Conservation (phyloP, 768 basidiomycete species). For the Tylopilus intermedius region DNA sequence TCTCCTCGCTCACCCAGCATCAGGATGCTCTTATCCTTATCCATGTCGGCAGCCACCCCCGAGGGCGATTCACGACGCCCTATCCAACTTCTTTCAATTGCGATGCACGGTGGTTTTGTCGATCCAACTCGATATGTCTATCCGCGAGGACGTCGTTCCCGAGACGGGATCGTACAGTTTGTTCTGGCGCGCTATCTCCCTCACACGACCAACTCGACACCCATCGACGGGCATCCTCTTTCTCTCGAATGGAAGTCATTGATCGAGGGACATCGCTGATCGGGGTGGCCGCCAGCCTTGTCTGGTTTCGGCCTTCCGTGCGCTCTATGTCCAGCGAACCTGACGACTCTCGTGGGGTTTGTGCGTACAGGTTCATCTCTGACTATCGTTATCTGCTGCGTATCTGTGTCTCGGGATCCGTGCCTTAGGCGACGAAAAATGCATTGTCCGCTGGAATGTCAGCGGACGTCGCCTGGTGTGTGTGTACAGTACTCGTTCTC, state of each 20-base stretch:
- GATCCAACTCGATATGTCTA: background rate
- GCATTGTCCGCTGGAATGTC: background rate
- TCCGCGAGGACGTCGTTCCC: background rate
- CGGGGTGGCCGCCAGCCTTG: background rate
- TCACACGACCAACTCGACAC: background rate
- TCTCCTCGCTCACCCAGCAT: background rate
- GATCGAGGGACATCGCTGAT: background rate
- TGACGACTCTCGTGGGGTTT: background rate
- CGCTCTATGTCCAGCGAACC: background rate
- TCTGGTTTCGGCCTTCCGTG: background rate
- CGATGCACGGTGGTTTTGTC: background rate
- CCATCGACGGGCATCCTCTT: background rate
- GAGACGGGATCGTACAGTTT: background rate
- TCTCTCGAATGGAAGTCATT: background rate
- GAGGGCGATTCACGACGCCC: conserved; percentile 1
- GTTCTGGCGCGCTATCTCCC: background rate
- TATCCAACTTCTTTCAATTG: background rate
- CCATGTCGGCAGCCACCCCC: background rate
- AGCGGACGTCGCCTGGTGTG: background rate
- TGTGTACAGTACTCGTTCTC: background rate
- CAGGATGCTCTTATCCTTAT: background rate
- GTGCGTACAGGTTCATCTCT: background rate
- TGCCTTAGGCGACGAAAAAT: background rate
- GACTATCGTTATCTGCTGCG: background rate
- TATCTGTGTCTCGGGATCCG: background rate